Conservation (phyloP, 163 green algal genomes). For the Trebouxia gelatinosa region DNA sequence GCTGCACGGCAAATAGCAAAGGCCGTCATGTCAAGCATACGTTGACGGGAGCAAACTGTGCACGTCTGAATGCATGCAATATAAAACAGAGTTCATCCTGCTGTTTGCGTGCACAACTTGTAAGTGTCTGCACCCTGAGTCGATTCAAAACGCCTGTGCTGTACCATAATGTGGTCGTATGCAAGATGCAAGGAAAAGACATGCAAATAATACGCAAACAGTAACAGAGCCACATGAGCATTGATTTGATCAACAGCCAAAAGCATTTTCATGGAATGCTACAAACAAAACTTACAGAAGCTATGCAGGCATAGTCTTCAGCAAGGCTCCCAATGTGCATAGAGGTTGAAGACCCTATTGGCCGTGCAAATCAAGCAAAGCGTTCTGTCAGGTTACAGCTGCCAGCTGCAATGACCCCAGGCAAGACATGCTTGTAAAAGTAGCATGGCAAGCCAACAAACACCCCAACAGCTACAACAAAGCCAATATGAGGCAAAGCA, state of each 20-base stretch:
- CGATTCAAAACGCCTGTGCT: no score
- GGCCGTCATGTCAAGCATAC: no score
- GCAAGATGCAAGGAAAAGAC: no score
- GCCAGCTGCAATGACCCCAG: slow-evolving; percentile 15
- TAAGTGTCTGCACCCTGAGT: no score
- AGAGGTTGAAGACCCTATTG: background rate
- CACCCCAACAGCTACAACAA: slow-evolving; percentile 22
- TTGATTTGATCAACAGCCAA: background rate
- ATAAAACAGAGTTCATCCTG: no score
- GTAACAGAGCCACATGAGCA: no score
- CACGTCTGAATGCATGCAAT: no score
- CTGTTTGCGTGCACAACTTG: no score
- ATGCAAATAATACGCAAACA: no score
- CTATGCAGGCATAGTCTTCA: background rate
- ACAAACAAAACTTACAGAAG: background rate
- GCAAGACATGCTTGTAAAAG: slow-evolving; percentile 38
- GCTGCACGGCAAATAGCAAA: no score
- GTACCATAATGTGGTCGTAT: no score
- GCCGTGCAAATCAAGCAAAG: background rate
- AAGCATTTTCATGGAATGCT: background rate
- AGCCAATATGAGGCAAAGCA: slow-evolving; percentile 27
- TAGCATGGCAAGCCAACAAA: slow-evolving; percentile 36
- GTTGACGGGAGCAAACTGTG: no score
- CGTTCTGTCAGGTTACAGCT: background rate
- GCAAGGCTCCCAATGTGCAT: background rate